A percentile compares a stretch with the other conserved stretches of the same genome.
Evolutionary conservation across 495 filamentous ascomycete genomes (phyloP).

Genomic region (Podospora pseudopauciseta): DNA sequence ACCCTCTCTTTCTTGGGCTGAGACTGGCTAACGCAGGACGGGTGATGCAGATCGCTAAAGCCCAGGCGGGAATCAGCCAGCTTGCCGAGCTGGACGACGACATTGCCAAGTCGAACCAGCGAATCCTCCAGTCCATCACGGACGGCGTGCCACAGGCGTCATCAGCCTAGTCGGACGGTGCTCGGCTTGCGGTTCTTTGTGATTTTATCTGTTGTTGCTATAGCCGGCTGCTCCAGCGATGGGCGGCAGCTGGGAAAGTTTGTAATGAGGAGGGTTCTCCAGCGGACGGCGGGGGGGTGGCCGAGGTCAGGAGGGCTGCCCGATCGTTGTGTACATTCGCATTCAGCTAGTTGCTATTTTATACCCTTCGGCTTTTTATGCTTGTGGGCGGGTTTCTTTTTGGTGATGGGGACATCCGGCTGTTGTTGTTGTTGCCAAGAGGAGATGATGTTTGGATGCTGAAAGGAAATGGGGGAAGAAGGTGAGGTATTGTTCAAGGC

Average conservation of each 20-base stretch:
- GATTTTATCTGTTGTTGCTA: neutral
- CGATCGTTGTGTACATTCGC: slow-evolving; percentile 6
- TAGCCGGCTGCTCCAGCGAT: slow-evolving; percentile 5
- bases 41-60: slow-evolving; percentile 47
- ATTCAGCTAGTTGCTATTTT: slow-evolving; percentile 9
- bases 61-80: slow-evolving; percentile 42
- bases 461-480: neutral
- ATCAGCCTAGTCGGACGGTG: neutral
- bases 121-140: slow-evolving; percentile 43
- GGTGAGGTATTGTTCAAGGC: neutral
- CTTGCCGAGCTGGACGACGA: slow-evolving; percentile 47
- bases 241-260: slow-evolving; percentile 4
- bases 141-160: slow-evolving; percentile 24
- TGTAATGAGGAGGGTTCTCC: neutral
- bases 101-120: slow-evolving; percentile 42
- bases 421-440: neutral
- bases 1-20: slow-evolving; percentile 4
- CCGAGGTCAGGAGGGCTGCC: neutral
- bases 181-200: neutral
- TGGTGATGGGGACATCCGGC: neutral
- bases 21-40: neutral
- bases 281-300: neutral
- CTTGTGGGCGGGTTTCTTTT: neutral
- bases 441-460: neutral
- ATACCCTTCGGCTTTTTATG: slow-evolving; percentile 8